phyloP scores from a whole-genome alignment of 2,329 filamentous ascomycete genomes.

The Fusarium transvaalense region DNA sequence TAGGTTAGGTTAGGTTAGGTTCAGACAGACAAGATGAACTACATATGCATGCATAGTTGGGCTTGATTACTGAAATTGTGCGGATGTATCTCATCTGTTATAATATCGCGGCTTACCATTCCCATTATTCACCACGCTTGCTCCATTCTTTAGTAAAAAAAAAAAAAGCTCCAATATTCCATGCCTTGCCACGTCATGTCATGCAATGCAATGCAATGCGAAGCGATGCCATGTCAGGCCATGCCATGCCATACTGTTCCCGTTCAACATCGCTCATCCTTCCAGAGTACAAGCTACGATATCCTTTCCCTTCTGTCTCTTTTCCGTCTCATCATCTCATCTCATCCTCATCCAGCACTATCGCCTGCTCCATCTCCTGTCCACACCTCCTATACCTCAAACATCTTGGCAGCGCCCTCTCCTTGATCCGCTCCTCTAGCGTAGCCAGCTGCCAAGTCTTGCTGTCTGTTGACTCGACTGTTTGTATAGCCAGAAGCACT shows the following conservation, averaged over 20 bases:
- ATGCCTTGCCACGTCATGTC: slow-evolving; percentile 15
- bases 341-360: slow-evolving; percentile 19
- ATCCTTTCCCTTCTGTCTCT: slow-evolving; percentile 22
- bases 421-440: slow-evolving; percentile 13
- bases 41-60: background rate
- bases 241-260: slow-evolving; percentile 5
- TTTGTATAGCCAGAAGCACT: slow-evolving; percentile 10
- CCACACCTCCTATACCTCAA: slow-evolving; percentile 21
- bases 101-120: slow-evolving; percentile 11
- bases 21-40: background rate
- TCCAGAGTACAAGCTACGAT: slow-evolving; percentile 47
- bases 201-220: slow-evolving; percentile 11
- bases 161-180: slow-evolving; percentile 18
- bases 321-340: slow-evolving; percentile 30
- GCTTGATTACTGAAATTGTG: slow-evolving; percentile 21
- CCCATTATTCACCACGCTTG: slow-evolving; percentile 29
- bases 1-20: background rate
- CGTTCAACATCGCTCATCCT: slow-evolving; percentile 46
- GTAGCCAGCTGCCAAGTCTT: slow-evolving; percentile 5
- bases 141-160: slow-evolving; percentile 5
- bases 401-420: slow-evolving; percentile 7
- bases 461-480: slow-evolving; percentile 13
- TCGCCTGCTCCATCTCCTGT: slow-evolving; percentile 11
- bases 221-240: slow-evolving; percentile 9
- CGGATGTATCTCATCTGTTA: slow-evolving; percentile 13